These are phyloP conservation scores for Ceratocystis cacaofunesta DNA, from an alignment of 2,329 filamentous ascomycete species.

Conservation along the genomic window DNA sequence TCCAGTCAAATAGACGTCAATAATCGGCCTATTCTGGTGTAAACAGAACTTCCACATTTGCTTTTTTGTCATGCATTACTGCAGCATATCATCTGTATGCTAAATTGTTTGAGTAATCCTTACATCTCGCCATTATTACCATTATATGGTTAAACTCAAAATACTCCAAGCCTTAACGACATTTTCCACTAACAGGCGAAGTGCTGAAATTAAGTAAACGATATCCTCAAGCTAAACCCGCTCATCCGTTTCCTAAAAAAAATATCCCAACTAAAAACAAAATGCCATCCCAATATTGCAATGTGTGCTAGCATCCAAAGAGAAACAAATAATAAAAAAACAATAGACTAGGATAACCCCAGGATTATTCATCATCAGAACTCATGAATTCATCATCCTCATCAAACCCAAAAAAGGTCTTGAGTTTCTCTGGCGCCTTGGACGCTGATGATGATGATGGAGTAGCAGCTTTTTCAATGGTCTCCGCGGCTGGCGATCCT, in stretches of 20 bases:
- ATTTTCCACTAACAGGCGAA: neutral
- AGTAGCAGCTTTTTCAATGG: neutral
- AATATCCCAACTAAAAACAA: neutral
- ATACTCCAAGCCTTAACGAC: neutral
- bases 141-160: neutral
- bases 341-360: neutral
- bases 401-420: slow-evolving; percentile 60
- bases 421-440: slow-evolving; percentile 27
- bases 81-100: neutral
- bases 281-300: neutral
- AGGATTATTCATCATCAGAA: slow-evolving; percentile 33
- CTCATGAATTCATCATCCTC: slow-evolving; percentile 65
- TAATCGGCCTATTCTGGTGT: no score
- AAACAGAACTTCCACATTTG: no score
- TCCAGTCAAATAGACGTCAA: no score
- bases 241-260: neutral
- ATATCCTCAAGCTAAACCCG: neutral
- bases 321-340: neutral
- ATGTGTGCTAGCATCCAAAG: neutral
- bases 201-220: neutral
- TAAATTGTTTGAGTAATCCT: neutral
- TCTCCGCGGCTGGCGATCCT: slow-evolving; percentile 14
- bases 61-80: neutral
- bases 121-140: neutral
- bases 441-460: slow-evolving; percentile 18